Base-by-base conservation (phyloP, 192 early-diverging fungal genomes). In the Phlyctochytrium bullatum region DNA sequence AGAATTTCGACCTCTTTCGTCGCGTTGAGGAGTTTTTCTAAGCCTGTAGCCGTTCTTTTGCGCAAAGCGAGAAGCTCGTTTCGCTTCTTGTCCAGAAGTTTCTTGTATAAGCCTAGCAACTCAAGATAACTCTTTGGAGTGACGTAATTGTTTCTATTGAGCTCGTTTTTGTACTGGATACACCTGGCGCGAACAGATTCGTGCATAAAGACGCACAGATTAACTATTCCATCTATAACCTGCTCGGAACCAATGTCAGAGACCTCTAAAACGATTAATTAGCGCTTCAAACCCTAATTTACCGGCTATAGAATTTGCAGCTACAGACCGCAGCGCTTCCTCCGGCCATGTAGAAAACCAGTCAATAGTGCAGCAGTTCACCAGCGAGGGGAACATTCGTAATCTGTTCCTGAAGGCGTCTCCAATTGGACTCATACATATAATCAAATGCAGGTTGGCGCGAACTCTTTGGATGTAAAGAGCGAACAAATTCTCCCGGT, bases 281-380 rank as follows among this genome's bases (percentile, higher is more conserved):
- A 14, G 27, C 54, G 54, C 4, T 10, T 20, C 12, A 14, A 25
- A 57, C 14, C 17, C 3, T 63, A 14, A 30, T 27, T 1, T 0
- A 71, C 35, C 24, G n/a, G 75, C 62, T 28, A 85, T 65, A 0
- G 80, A 76, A 56, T 86, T 86, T 12, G 85, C 81, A 20, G 85
- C 83, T 2, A 87, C 85, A 59, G 72, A 74, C 54, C 76, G 29
- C 10, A 87, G 65, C 1, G 85, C 85, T 36, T 87, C 85, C 68
- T 87, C 83, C 1, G 85, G 85, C 85, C 85, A 87, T 4, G 85
- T 84, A 0, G 84, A 80, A 71, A 87, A 87, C 85, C 85, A 87
- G 69, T 87, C 85, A 58, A 87, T 86, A 23, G 85, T 87, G 68
- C 85, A 87, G 67, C 85, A 87, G 61, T 87, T 87, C 25, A 87